phyloP scores from a whole-genome alignment of 1,284 basidiomycete genomes.

The Xerocomus nothofagi region DNA sequence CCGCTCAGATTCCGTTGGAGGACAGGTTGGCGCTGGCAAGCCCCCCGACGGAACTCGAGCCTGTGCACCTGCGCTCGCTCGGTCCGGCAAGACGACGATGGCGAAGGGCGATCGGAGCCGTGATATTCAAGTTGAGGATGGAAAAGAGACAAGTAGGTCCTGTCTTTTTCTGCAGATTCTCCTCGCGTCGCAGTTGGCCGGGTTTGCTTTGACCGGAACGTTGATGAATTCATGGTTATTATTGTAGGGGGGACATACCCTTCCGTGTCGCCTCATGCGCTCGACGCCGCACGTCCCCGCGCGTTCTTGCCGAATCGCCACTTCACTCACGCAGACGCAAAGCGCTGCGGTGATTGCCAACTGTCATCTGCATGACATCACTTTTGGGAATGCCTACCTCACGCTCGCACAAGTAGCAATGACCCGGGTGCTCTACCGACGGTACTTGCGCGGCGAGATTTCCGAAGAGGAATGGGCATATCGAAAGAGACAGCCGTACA shows the following conservation, averaged over 20 bases:
- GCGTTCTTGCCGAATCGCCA: conserved; percentile 28
- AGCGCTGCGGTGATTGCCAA: conserved; percentile 33
- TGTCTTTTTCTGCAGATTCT: background rate
- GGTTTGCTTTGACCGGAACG: background rate
- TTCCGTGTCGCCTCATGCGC: conserved; percentile 44
- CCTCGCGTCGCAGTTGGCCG: background rate
- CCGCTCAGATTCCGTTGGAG: conserved; percentile 29
- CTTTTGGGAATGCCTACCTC: conserved; percentile 52
- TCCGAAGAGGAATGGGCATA: conserved; percentile 52
- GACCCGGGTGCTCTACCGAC: conserved; percentile 50
- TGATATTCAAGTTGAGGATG: conserved; percentile 38
- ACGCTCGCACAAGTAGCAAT: conserved; percentile 56
- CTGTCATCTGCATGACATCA: conserved; percentile 46
- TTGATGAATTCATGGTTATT: background rate
- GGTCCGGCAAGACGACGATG: conserved; percentile 44
- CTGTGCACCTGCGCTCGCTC: conserved; percentile 29
- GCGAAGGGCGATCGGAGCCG: conserved; percentile 45
- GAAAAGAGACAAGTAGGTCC: conserved; percentile 36
- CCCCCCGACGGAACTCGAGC: conserved; percentile 40
- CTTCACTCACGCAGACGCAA: conserved; percentile 31
- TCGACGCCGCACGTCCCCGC: conserved; percentile 41
- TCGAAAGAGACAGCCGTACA: conserved; percentile 49
- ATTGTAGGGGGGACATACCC: conserved; percentile 55
- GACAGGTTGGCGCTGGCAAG: conserved; percentile 44
- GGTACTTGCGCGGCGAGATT: conserved; percentile 49